Evolutionary conservation across 23 red algal species (phyloP).

Genomic region (Pyropia haitanensis): DNA sequence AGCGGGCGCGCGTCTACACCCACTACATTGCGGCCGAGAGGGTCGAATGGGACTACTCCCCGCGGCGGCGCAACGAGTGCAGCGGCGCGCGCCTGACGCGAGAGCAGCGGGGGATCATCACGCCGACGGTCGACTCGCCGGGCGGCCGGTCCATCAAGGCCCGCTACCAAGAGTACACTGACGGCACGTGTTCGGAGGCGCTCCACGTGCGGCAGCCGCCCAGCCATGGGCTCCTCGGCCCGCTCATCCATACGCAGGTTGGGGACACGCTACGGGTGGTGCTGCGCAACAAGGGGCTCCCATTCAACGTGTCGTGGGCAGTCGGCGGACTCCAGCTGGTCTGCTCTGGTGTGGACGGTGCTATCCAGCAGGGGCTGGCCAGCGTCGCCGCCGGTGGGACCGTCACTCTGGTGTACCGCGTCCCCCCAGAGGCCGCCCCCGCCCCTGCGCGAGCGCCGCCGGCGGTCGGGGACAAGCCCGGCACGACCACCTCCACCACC

Average conservation of each 20-base stretch:
- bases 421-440: slow-evolving; percentile 9
- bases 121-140: slow-evolving; percentile 5
- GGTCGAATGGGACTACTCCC: slow-evolving; percentile 34
- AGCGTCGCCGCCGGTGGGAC: slow-evolving; percentile 5
- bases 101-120: slow-evolving; percentile 7
- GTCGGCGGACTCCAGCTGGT: slow-evolving; percentile 9
- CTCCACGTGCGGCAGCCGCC: too few species aligned
- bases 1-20: slow-evolving; percentile 9
- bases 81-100: slow-evolving; percentile 6
- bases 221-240: slow-evolving; percentile 14
- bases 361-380: not conserved
- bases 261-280: slow-evolving; percentile 15
- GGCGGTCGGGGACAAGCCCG: too few species aligned
- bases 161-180: slow-evolving; percentile 30
- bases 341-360: not conserved
- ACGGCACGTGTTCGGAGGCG: not conserved
- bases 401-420: slow-evolving; percentile 8
- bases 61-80: slow-evolving; percentile 14
- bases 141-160: slow-evolving; percentile 28
- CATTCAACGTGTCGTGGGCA: slow-evolving; percentile 3
- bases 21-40: slow-evolving; percentile 30
- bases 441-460: not conserved
- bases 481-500: not conserved
- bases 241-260: slow-evolving; percentile 26
- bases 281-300: slow-evolving; percentile 9